Conservation (phyloP, 2,329 filamentous ascomycete species). For the Aspergillus unguis region DNA sequence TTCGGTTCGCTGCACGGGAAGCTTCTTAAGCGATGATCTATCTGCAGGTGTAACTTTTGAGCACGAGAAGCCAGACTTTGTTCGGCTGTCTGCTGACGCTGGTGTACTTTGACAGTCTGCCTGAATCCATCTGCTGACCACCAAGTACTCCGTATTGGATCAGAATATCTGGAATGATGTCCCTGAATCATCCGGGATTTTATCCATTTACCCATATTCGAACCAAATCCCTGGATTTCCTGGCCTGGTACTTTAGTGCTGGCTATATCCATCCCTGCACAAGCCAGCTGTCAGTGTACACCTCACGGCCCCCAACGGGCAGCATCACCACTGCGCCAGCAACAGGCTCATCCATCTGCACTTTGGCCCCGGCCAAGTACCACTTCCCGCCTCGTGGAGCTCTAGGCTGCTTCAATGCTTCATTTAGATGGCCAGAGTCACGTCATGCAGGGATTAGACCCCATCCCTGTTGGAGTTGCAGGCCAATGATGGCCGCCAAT, state of each 20-base stretch:
- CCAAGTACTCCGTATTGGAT: too few species aligned
- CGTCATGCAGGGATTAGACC: conserved; percentile 4
- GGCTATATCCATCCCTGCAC: too few species aligned
- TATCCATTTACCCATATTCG: too few species aligned
- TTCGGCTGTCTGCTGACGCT: too few species aligned
- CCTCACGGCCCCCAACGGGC: neutral
- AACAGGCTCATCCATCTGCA: conserved; percentile 1
- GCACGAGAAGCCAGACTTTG: neutral
- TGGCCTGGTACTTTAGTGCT: too few species aligned
- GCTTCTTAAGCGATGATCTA: conserved; percentile 5
- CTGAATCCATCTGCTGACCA: neutral
- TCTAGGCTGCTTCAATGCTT: neutral
- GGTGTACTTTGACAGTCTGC: neutral
- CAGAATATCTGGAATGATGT: too few species aligned
- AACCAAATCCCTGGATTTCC: too few species aligned
- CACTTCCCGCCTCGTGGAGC: neutral
- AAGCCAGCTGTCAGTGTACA: neutral
- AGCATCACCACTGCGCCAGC: neutral
- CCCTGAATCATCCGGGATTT: too few species aligned
- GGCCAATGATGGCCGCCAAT: conserved; percentile 10
- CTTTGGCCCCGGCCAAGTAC: conserved; percentile 1
- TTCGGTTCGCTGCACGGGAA: conserved; percentile 3
- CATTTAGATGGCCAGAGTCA: conserved; percentile 1
- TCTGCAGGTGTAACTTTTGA: conserved; percentile 6
- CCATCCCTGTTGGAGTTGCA: conserved; percentile 17